A percentile compares a stretch with the other conserved stretches of the same genome.
phyloP scores from a whole-genome alignment of 176 grass and related monocot species.

The Oryza glumipatula region DNA sequence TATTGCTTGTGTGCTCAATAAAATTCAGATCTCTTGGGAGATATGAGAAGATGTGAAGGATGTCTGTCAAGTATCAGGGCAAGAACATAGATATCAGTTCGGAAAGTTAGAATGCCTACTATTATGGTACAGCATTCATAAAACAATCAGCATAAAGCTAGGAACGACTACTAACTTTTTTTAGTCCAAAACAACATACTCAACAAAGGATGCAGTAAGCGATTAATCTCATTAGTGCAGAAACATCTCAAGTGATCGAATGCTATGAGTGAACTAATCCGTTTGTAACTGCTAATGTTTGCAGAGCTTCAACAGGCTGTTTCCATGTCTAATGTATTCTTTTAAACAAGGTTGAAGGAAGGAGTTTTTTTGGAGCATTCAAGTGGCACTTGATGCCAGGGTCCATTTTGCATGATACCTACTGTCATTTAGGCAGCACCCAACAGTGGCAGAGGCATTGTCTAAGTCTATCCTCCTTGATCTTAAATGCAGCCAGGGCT shows the following conservation, averaged over 20 bases:
- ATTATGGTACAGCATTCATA: not conserved
- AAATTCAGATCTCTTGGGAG: conserved; percentile 90
- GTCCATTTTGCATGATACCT: not conserved
- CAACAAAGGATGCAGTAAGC: not conserved
- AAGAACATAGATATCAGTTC: conserved; percentile 22
- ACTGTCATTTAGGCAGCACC: not conserved
- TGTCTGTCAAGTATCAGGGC: conserved; percentile 60
- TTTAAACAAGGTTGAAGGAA: not conserved
- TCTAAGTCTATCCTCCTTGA: too few species aligned
- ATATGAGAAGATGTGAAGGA: conserved; percentile 97
- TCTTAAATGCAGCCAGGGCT: too few species aligned
- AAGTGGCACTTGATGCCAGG: not conserved
- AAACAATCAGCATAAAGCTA: conserved; percentile 1
- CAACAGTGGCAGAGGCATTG: too few species aligned
- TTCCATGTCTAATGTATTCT: not conserved
- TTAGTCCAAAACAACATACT: not conserved
- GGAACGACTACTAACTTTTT: not conserved
- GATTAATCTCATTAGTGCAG: not conserved
- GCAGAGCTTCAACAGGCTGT: not conserved
- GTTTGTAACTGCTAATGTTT: not conserved
- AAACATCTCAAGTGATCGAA: conserved; percentile 9
- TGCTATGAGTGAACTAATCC: not conserved
- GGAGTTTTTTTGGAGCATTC: not conserved
- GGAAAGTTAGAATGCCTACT: not conserved
- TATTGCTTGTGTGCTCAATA: conserved; percentile 92